Evolutionary conservation across 2,329 filamentous ascomycete genomes (phyloP).

Genomic region (Laburnicola sp.): DNA sequence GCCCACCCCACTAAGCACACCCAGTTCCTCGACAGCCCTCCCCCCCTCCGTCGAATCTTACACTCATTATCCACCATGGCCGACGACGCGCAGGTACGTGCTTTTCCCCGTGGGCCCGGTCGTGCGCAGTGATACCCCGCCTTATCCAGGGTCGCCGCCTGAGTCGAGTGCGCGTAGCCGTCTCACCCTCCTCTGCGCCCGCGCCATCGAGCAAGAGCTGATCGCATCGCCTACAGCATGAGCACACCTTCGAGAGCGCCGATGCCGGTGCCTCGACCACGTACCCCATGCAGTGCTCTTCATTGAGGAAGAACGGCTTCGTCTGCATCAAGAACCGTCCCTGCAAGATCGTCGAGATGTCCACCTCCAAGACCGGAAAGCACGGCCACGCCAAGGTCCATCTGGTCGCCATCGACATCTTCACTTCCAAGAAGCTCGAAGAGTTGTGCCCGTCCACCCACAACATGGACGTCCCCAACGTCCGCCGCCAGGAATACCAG

Average conservation of each 20-base stretch:
- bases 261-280: constrained; percentile 95
- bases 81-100: constrained; percentile 67
- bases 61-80: constrained; percentile 61
- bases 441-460: constrained; percentile 97
- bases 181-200: constrained; percentile 12
- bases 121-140: constrained; percentile 43
- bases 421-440: constrained; percentile 99
- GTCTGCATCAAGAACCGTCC: constrained; percentile 98
- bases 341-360: constrained; percentile 99
- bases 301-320: constrained; percentile 98
- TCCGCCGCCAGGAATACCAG: constrained; percentile 87
- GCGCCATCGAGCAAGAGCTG: constrained; percentile 17
- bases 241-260: constrained; percentile 83
- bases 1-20: constrained; percentile 34
- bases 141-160: constrained; percentile 38
- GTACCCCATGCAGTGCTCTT: constrained; percentile 99
- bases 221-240: constrained; percentile 49
- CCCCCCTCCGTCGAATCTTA: constrained; percentile 39
- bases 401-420: constrained; percentile 96
- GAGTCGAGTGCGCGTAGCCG: constrained; percentile 37
- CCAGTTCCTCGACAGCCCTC: constrained; percentile 32
- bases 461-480: constrained; percentile 97
- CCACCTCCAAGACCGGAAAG: constrained; percentile 99
- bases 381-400: constrained; percentile 99
- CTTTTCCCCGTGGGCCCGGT: constrained; percentile 17